A percentile compares a stretch with the other conserved stretches of the same genome.
These are phyloP conservation scores for Backusella westeae DNA, from an alignment of 192 early-diverging fungal species.

Conservation along the genomic window DNA sequence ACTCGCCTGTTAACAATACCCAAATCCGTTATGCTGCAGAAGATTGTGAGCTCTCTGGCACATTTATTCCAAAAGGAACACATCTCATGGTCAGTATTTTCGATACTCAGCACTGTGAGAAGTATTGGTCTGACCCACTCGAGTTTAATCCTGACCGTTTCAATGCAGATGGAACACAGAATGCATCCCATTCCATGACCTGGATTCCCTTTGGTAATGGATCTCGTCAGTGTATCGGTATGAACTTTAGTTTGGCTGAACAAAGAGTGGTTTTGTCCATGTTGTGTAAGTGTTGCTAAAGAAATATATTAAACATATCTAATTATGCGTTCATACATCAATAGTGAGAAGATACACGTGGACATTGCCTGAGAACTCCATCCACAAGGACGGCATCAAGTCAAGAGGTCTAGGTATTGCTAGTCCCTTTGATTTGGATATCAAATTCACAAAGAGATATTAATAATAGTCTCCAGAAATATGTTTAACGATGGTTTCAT, in stretches of 20 bases:
- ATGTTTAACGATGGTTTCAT: background rate
- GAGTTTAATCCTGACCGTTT: conserved; percentile 55
- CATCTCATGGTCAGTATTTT: conserved; percentile 14
- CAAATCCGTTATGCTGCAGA: conserved; percentile 12
- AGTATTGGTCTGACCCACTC: conserved; percentile 39
- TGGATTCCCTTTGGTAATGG: conserved; percentile 65
- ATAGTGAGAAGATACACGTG: conserved; percentile 25
- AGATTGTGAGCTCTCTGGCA: conserved; percentile 20
- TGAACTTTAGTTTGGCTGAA: conserved; percentile 61
- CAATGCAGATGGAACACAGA: conserved; percentile 8
- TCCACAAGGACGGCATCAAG: conserved; percentile 13
- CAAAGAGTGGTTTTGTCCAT: conserved; percentile 54
- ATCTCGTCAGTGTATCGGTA: conserved; percentile 58
- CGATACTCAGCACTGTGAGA: conserved; percentile 9
- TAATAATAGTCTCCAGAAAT: background rate
- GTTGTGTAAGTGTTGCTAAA: conserved; percentile 24
- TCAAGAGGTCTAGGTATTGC: conserved; percentile 11
- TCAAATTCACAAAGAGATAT: conserved; percentile 17
- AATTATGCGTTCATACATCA: background rate
- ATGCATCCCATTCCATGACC: background rate
- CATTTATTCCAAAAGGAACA: conserved; percentile 21
- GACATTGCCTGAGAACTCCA: conserved; percentile 20
- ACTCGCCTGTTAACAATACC: background rate
- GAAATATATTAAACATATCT: background rate
- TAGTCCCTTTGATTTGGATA: background rate